These are phyloP conservation scores for Metschnikowia drakensbergensis DNA, from an alignment of 805 yeast genomes.

Conservation along the genomic window DNA sequence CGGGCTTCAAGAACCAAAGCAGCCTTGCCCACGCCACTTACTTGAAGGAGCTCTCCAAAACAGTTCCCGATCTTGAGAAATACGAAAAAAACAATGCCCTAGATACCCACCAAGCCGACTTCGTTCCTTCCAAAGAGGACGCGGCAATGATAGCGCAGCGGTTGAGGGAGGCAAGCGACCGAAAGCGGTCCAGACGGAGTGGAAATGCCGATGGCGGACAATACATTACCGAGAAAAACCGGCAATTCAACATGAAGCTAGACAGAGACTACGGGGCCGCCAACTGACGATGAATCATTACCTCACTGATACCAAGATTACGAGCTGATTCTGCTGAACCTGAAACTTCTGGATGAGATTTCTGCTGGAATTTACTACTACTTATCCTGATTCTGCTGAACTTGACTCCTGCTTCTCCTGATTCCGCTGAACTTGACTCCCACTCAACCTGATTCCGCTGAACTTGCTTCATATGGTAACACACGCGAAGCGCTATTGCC, in stretches of 20 bases:
- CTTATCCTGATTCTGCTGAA: too few relatives aligned
- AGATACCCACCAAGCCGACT: neutral
- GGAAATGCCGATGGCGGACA: constrained; percentile 36
- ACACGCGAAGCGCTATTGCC: too few relatives aligned
- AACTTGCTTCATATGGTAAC: too few relatives aligned
- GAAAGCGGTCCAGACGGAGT: constrained; percentile 33
- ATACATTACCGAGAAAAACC: constrained; percentile 67
- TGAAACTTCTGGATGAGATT: neutral
- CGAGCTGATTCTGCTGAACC: neutral
- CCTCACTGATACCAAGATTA: neutral
- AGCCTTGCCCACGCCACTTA: constrained; percentile 62
- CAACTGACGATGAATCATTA: neutral
- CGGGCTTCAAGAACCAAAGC: constrained; percentile 47
- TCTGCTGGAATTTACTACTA: too few relatives aligned
- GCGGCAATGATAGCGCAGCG: constrained; percentile 27
- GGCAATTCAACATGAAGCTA: constrained; percentile 67
- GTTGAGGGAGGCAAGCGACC: constrained; percentile 34
- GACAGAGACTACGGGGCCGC: constrained; percentile 16
- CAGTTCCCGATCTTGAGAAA: constrained; percentile 37
- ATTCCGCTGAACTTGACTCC: neutral
- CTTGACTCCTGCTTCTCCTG: too few relatives aligned
- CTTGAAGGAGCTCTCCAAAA: constrained; percentile 44
- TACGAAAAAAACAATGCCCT: constrained; percentile 25
- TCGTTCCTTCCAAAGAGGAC: constrained; percentile 8
- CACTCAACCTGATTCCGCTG: too few relatives aligned